Evolutionary conservation across 306 rosid species (phyloP).

Genomic region (Mimosa pudica): DNA sequence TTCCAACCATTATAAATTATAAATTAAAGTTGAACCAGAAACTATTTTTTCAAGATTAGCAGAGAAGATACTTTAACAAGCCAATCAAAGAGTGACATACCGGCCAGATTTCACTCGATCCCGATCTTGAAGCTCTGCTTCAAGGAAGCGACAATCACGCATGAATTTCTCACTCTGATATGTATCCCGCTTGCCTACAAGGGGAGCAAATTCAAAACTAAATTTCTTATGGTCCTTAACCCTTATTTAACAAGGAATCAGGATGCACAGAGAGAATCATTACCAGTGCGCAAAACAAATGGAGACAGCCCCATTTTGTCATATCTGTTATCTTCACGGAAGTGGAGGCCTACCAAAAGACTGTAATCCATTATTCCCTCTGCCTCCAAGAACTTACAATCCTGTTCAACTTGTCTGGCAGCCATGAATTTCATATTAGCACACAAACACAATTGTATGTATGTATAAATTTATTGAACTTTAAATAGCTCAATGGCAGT

Average conservation of each 20-base stretch:
- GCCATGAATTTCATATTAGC: slow-evolving; percentile 36
- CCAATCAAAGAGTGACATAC: slow-evolving; percentile 46
- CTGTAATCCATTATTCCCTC: slow-evolving; percentile 98
- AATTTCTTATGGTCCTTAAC: background rate
- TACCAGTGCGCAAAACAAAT: slow-evolving; percentile 84
- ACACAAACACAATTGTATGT: background rate
- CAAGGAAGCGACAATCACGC: slow-evolving; percentile 96
- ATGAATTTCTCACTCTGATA: slow-evolving; percentile 85
- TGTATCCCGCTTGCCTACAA: slow-evolving; percentile 75
- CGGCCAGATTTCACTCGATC: slow-evolving; percentile 88
- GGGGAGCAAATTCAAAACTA: slow-evolving; percentile 21
- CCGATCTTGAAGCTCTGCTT: slow-evolving; percentile 94
- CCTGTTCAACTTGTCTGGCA: slow-evolving; percentile 82
- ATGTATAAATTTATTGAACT: background rate
- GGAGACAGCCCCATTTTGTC: slow-evolving; percentile 93
- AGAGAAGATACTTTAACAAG: background rate
- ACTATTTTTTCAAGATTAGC: background rate
- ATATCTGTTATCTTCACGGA: slow-evolving; percentile 70
- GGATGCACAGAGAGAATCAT: slow-evolving; percentile 20
- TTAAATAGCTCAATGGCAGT: slow-evolving; percentile 13
- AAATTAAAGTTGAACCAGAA: slow-evolving; percentile 17
- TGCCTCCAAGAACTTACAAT: slow-evolving; percentile 90
- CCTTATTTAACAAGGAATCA: background rate
- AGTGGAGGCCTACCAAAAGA: slow-evolving; percentile 91
- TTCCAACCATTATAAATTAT: background rate